phyloP scores from a whole-genome alignment of 306 rosid species.

The Arachis hypogaea region DNA sequence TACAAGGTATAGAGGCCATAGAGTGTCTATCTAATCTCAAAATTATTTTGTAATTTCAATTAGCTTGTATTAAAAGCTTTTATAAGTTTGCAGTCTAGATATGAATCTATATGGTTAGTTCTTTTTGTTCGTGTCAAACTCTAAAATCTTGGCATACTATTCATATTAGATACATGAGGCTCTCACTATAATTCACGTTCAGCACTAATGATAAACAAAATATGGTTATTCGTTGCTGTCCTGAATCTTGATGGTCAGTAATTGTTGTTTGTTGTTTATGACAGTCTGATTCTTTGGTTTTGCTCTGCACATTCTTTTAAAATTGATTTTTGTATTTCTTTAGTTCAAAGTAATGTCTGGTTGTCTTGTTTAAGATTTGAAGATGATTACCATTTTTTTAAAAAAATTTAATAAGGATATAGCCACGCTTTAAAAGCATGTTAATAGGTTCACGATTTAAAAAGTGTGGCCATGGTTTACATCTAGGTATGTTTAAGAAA shows the following conservation, averaged over 20 bases:
- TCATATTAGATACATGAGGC: too few relatives aligned
- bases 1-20: neutral
- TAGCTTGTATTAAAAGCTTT: neutral
- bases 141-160: neutral
- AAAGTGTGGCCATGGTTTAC: too few relatives aligned
- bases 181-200: neutral
- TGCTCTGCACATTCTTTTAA: neutral
- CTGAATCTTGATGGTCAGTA: neutral
- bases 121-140: constrained; percentile 9
- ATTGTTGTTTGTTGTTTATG: neutral
- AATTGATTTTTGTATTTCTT: too few relatives aligned
- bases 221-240: constrained; percentile 22
- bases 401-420: neutral
- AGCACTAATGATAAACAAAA: neutral
- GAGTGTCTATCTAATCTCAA: neutral
- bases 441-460: too few relatives aligned
- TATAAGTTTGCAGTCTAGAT: neutral
- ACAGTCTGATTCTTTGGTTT: too few relatives aligned
- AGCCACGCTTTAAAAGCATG: too few relatives aligned
- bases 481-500: too few relatives aligned
- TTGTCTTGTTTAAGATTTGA: neutral
- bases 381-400: constrained; percentile 1
- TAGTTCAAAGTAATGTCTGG: neutral
- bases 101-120: neutral
- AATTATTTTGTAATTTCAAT: neutral